Conservation (phyloP, 2,329 filamentous ascomycete genomes). For the Fusarium sp. region DNA sequence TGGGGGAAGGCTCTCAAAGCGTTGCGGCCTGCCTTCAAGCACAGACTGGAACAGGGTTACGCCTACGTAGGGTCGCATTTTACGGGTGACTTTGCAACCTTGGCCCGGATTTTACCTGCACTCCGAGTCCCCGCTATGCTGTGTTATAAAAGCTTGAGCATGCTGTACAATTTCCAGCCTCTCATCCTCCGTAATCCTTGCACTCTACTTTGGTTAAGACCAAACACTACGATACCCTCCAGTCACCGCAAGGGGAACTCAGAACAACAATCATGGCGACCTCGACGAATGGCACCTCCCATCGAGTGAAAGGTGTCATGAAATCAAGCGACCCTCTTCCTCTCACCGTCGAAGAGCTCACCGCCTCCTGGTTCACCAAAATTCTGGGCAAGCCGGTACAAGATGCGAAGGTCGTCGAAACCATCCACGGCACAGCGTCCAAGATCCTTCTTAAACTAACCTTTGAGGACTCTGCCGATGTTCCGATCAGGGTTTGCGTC, state of each 20-base stretch:
- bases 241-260: background rate
- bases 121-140: background rate
- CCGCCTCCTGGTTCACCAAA: conserved; percentile 11
- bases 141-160: background rate
- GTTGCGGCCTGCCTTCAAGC: background rate
- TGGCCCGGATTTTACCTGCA: background rate
- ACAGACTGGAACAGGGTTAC: background rate
- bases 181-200: background rate
- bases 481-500: background rate
- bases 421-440: conserved; percentile 18
- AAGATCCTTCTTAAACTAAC: background rate
- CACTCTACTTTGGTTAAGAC: background rate
- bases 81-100: background rate
- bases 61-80: background rate
- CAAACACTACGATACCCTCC: background rate
- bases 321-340: conserved; percentile 2
- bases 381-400: background rate
- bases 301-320: background rate
- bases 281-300: background rate
- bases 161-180: background rate
- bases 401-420: background rate
- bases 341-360: background rate
- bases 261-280: background rate
- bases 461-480: background rate
- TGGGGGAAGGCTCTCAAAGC: background rate